Evolutionary conservation across 176 grass and related monocot genomes (phyloP), one percentile per base, ranked within the genome.

Genomic region (Oryza glaberrima): DNA sequence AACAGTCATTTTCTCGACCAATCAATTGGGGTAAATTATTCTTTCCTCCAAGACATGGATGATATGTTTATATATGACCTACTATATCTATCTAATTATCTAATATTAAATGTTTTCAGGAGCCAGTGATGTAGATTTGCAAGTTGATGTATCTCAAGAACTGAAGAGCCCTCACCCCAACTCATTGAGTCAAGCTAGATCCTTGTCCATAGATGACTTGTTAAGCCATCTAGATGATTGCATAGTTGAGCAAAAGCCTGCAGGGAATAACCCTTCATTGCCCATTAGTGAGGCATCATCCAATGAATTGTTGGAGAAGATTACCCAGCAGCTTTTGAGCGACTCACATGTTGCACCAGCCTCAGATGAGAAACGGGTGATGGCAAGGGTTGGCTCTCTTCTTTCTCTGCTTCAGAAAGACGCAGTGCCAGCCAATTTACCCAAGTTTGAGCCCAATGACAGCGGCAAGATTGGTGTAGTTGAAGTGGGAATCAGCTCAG

Each of bases 161-260:
- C 38, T 70, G n/a, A 86, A 76, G 72, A 84, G 49, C 49, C 4
- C 4, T 14, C 54, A 82, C 6, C 16, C 44, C 8, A 76, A 85
- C 70, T 74, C 41, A 63, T 77, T 65, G 56, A 86, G 90, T 70
- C 73, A 81, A 15, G 28, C 82, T 13, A 88, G 81, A 80, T 87
- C 92, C 69, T 83, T 92, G 60, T 90, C 83, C 26, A 36, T 88
- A 70, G 66, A 92, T n/a, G 92, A 89, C 84, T 86, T 97, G 30
- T 34, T 85, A 25, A 92, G 87, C 72, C 85, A 97, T 75, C 11
- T 90, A 44, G 90, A 65, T 49, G 78, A 87, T 52, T 73, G 75
- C 77, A 83, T 87, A 75, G 73, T 49, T 9, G 86, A 91, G 28
- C 81, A 96, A 68, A 83, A 68, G 9, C 69, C 34, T 72, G 44